Evolutionary conservation across 495 filamentous ascomycete genomes (phyloP).

Genomic region (Tetracladium setigerum): DNA sequence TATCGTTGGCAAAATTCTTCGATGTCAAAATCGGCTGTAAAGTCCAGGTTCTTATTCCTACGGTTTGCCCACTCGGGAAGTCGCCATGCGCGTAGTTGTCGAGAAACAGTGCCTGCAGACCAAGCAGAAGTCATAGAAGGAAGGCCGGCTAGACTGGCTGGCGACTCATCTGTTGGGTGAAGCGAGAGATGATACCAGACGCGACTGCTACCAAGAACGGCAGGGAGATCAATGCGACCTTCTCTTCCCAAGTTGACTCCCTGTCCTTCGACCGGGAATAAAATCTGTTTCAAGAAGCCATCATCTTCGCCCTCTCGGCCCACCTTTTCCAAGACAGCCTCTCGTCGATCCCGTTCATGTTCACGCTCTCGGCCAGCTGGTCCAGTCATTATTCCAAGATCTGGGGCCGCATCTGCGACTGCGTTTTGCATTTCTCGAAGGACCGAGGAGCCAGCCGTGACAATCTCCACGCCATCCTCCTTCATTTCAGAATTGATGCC

Average conservation of each 20-base stretch:
- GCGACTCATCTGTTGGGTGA: slow-evolving; percentile 83
- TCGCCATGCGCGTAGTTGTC: slow-evolving; percentile 86
- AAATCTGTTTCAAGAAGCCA: slow-evolving; percentile 72
- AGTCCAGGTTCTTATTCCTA: slow-evolving; percentile 86
- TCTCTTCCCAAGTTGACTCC: slow-evolving; percentile 65
- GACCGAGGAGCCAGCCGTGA: slow-evolving; percentile 64
- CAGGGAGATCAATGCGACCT: slow-evolving; percentile 67
- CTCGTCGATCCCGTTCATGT: slow-evolving; percentile 69
- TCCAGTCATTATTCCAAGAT: slow-evolving; percentile 69
- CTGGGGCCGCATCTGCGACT: slow-evolving; percentile 68
- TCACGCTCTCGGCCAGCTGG: slow-evolving; percentile 63
- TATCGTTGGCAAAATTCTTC: slow-evolving; percentile 88
- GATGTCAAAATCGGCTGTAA: slow-evolving; percentile 91
- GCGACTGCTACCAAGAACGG: slow-evolving; percentile 66
- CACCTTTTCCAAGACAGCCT: slow-evolving; percentile 79
- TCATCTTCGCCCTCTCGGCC: slow-evolving; percentile 73
- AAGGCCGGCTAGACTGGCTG: slow-evolving; percentile 55
- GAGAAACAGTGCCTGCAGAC: slow-evolving; percentile 86
- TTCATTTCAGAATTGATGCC: slow-evolving; percentile 98
- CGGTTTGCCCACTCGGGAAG: slow-evolving; percentile 95
- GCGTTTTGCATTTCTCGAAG: slow-evolving; percentile 78
- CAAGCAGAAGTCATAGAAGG: slow-evolving; percentile 61
- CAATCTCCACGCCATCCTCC: slow-evolving; percentile 75
- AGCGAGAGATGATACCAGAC: slow-evolving; percentile 94
- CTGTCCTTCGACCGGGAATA: slow-evolving; percentile 71